These are phyloP conservation scores for Cicer arietinum DNA, from an alignment of 306 rosid genomes.

Conservation along the genomic window DNA sequence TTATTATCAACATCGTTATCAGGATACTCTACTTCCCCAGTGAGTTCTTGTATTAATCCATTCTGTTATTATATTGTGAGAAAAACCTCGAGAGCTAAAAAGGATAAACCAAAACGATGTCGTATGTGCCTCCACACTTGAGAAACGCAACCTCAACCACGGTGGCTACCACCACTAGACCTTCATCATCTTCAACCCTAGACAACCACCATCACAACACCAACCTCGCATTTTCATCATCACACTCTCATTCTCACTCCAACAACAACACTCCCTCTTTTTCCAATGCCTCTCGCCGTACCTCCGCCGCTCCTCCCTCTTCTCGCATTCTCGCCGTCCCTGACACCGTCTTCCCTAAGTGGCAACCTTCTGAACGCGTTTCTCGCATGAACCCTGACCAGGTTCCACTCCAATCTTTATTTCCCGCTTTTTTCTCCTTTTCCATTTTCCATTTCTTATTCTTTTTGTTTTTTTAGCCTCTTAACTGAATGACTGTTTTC, in stretches of 20 bases:
- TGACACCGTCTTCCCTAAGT: slow-evolving; percentile 59
- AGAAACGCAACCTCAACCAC: slow-evolving; percentile 62
- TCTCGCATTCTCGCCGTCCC: slow-evolving; percentile 49
- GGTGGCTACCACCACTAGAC: slow-evolving; percentile 50
- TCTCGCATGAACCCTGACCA: slow-evolving; percentile 72
- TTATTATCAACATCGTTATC: slow-evolving; percentile 1
- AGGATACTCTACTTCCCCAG: background rate
- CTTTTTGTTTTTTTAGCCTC: background rate
- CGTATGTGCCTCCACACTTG: slow-evolving; percentile 88
- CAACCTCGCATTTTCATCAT: slow-evolving; percentile 58
- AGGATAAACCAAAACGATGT: slow-evolving; percentile 59
- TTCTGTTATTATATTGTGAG: background rate
- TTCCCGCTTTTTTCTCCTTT: background rate
- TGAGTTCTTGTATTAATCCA: background rate
- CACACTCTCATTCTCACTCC: slow-evolving; percentile 37
- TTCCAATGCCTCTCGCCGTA: slow-evolving; percentile 61
- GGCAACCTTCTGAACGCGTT: slow-evolving; percentile 89
- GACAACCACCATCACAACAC: slow-evolving; percentile 48
- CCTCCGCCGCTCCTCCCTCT: slow-evolving; percentile 47
- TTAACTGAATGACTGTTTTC: slow-evolving; percentile 19
- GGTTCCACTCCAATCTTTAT: slow-evolving; percentile 50
- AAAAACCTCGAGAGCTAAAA: background rate
- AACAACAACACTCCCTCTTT: slow-evolving; percentile 29
- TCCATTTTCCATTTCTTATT: background rate
- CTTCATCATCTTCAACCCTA: slow-evolving; percentile 52